Conservation (phyloP, 2,329 filamentous ascomycete genomes). For the Penicillium expansum region DNA sequence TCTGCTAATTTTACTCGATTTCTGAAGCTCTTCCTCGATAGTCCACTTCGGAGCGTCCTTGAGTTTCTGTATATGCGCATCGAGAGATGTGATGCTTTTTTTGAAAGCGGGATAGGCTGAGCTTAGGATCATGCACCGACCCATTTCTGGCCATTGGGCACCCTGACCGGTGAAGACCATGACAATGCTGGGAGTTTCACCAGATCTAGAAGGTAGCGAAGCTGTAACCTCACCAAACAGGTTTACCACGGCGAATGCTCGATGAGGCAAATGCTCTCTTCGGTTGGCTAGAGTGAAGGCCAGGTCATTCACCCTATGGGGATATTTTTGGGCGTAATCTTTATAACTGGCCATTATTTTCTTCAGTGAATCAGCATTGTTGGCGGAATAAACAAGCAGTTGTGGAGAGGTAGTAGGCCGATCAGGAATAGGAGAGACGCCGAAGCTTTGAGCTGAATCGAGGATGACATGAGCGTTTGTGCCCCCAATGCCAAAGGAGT, state of each 20-base stretch:
- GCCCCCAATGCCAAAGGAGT: constrained; percentile 23
- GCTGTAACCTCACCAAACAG: neutral
- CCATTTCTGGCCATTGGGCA: constrained; percentile 26
- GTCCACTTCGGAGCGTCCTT: constrained; percentile 11
- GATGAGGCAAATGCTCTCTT: constrained; percentile 8
- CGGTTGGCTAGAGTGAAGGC: constrained; percentile 9
- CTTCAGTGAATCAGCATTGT: neutral
- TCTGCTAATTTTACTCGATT: neutral
- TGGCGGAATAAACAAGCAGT: constrained; percentile 9
- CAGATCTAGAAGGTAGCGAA: neutral
- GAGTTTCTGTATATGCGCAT: neutral
- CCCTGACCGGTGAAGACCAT: constrained; percentile 25
- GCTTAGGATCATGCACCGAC: constrained; percentile 3
- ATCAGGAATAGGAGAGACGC: neutral
- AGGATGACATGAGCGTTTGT: constrained; percentile 21
- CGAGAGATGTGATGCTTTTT: constrained; percentile 1
- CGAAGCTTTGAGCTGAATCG: constrained; percentile 8
- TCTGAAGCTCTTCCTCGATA: constrained; percentile 11
- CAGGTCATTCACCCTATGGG: neutral
- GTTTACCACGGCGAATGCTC: neutral
- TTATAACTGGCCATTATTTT: neutral
- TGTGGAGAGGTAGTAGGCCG: neutral
- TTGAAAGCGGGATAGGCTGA: neutral
- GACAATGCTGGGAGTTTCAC: neutral
- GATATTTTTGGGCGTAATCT: neutral